Percentiles rank a stretch among this genome's conserved stretches.
Evolutionary conservation across 1,139 yeast species (phyloP).

Genomic region (Kodamaea ohmeri): DNA sequence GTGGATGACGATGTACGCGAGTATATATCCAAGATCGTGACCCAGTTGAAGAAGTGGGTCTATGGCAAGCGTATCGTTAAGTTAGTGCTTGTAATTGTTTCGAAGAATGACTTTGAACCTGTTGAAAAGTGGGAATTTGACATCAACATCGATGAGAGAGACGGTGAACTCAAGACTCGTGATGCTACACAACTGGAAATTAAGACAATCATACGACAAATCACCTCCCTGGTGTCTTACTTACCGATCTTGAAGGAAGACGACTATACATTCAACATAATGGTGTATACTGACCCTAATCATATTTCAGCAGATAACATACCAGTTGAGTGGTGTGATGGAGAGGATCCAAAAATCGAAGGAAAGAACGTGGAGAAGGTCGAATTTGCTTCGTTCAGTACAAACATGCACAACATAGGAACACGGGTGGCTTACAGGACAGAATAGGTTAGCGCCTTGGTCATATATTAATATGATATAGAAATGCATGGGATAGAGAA

Average conservation of each 20-base stretch:
- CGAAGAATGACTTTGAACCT: constrained; percentile 62
- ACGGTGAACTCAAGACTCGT: constrained; percentile 29
- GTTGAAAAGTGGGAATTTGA: constrained; percentile 89
- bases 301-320: constrained; percentile 49
- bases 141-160: constrained; percentile 38
- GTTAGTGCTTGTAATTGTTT: constrained; percentile 68
- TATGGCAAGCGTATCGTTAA: constrained; percentile 66
- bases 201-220: constrained; percentile 82
- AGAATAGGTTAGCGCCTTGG: too few relatives aligned
- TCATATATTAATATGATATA: too few relatives aligned
- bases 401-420: constrained; percentile 69
- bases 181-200: constrained; percentile 69
- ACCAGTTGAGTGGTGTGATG: constrained; percentile 86
- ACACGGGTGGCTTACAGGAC: constrained; percentile 71
- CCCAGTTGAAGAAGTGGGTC: constrained; percentile 83
- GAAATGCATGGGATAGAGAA: too few relatives aligned
- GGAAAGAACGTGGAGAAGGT: constrained; percentile 64
- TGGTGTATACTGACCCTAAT: constrained; percentile 78
- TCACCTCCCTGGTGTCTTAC: constrained; percentile 84
- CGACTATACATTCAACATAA: constrained; percentile 77
- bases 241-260: constrained; percentile 70
- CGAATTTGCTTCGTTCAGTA: constrained; percentile 64
- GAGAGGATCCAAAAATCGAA: constrained; percentile 57
- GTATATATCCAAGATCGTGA: constrained; percentile 66
- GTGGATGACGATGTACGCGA: constrained; percentile 73